Evolutionary conservation across 164 flowering plant species (phyloP).

Genomic region (Sextonia rubra): DNA sequence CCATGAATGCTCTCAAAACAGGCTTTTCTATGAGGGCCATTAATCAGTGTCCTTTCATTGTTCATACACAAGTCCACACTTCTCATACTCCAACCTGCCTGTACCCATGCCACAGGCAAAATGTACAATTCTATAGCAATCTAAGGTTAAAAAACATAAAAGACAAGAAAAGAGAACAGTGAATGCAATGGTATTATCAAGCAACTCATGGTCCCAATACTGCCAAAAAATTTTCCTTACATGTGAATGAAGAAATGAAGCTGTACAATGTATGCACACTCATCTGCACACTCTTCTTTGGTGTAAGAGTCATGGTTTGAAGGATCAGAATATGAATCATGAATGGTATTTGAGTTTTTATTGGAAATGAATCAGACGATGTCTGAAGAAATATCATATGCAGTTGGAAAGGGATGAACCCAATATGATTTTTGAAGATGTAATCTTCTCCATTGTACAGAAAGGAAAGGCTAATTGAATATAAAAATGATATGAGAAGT

Average conservation of each 20-base stretch:
- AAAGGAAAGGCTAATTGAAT: constrained; percentile 1
- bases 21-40: too few species aligned
- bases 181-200: too few species aligned
- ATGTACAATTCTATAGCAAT: too few species aligned
- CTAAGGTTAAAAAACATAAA: too few species aligned
- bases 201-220: constrained; percentile 11
- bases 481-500: not conserved
- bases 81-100: too few species aligned
- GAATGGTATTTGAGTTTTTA: constrained; percentile 14
- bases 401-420: too few species aligned
- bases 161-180: too few species aligned
- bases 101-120: too few species aligned
- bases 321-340: not conserved
- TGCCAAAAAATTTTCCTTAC: constrained; percentile 38
- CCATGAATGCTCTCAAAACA: too few species aligned
- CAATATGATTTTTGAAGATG: constrained; percentile 3
- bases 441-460: constrained; percentile 14
- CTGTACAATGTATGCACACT: constrained; percentile 29
- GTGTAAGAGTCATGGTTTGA: not conserved
- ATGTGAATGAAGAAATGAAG: constrained; percentile 31
- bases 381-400: too few species aligned
- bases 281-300: not conserved
- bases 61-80: too few species aligned
- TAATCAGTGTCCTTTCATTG: too few species aligned
- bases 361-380: constrained; percentile 18